Evolutionary conservation across 2,329 filamentous ascomycete genomes (phyloP).

Genomic region (Monilinia laxa): DNA sequence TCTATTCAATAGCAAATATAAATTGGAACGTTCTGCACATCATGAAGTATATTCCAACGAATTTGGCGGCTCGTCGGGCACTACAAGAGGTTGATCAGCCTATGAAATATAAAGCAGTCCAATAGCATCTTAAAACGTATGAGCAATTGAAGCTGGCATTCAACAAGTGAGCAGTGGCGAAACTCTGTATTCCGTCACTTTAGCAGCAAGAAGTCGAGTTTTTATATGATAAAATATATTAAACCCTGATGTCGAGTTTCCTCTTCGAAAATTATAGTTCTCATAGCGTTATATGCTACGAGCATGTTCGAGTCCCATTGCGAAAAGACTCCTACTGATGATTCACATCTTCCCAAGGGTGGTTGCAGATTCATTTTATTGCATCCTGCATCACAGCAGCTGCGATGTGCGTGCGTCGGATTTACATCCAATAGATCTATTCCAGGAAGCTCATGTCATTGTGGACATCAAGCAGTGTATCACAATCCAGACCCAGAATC

Average conservation of each 20-base stretch:
- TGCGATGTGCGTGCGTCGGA: conserved; percentile 58
- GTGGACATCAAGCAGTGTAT: conserved; percentile 60
- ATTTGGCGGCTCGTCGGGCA: neutral
- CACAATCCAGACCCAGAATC: conserved; percentile 51
- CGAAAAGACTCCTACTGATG: conserved; percentile 38
- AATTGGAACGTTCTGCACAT: conserved; percentile 1
- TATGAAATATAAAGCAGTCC: neutral
- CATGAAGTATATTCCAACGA: neutral
- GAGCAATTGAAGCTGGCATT: neutral
- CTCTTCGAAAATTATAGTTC: conserved; percentile 32
- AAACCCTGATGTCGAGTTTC: conserved; percentile 22
- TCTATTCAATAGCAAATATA: conserved; percentile 9
- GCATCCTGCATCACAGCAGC: conserved; percentile 55
- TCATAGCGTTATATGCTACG: conserved; percentile 33
- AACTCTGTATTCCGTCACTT: neutral
- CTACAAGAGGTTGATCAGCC: neutral
- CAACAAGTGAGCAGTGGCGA: neutral
- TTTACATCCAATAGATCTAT: conserved; percentile 56
- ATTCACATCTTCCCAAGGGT: conserved; percentile 54
- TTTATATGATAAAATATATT: neutral
- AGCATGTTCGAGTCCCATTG: conserved; percentile 38
- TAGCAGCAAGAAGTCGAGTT: neutral
- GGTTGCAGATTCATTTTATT: conserved; percentile 60
- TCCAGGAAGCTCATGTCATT: conserved; percentile 56
- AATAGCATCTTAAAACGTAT: neutral